phyloP scores from a whole-genome alignment of 2,329 filamentous ascomycete species.

The Tolypocladium album region DNA sequence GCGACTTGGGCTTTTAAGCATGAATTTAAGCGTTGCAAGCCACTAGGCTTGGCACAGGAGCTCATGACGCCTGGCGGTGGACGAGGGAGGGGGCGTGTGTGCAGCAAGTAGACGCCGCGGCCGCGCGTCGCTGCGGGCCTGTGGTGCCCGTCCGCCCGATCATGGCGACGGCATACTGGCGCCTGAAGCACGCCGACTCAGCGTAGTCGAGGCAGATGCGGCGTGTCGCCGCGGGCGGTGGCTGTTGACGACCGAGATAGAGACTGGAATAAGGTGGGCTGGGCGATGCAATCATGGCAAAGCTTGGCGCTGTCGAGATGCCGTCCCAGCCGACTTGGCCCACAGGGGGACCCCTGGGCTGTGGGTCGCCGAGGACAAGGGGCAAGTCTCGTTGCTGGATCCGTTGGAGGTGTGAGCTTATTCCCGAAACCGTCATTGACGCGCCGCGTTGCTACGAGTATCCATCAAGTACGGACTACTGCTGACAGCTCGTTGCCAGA shows the following conservation, averaged over 20 bases:
- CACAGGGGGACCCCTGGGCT: conserved; percentile 7
- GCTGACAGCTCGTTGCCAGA: background rate
- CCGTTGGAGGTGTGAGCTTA: background rate
- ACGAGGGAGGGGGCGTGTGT: background rate
- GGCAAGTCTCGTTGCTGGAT: background rate
- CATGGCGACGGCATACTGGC: background rate
- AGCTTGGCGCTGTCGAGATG: conserved; percentile 21
- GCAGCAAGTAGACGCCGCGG: background rate
- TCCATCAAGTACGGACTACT: background rate
- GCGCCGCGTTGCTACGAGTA: background rate
- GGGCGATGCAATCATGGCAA: conserved; percentile 1
- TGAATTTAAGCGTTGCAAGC: conserved; percentile 40
- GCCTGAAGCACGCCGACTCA: background rate
- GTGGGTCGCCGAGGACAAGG: conserved; percentile 1
- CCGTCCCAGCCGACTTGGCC: conserved; percentile 29
- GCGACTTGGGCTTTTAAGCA: conserved; percentile 29
- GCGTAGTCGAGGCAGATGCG: background rate
- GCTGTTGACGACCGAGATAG: background rate
- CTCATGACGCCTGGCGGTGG: conserved; percentile 6
- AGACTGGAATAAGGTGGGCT: background rate
- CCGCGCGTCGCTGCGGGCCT: background rate
- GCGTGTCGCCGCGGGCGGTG: background rate
- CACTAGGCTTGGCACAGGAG: conserved; percentile 29
- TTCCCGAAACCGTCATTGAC: background rate
- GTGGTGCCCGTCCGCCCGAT: background rate